These are phyloP conservation scores for Arabidopsis suecica DNA, from an alignment of 345 rosid genomes.

Conservation along the genomic window DNA sequence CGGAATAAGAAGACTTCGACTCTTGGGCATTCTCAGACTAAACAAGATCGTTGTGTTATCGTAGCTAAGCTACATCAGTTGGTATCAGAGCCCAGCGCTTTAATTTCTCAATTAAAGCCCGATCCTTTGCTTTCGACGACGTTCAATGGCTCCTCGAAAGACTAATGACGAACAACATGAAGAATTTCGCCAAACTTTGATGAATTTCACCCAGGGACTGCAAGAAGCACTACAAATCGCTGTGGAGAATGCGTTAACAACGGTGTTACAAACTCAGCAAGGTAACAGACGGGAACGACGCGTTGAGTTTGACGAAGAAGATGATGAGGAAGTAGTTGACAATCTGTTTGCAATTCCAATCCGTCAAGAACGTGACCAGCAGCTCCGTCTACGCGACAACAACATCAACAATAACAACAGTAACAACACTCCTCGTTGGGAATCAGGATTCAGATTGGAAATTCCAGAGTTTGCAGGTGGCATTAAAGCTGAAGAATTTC, in stretches of 20 bases:
- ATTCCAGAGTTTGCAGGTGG: not conserved
- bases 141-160: not conserved
- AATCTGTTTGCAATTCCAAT: not conserved
- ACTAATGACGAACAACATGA: not conserved
- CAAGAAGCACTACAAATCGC: not conserved
- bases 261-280: not conserved
- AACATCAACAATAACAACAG: not conserved
- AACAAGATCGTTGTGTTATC: not conserved
- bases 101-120: not conserved
- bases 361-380: not conserved
- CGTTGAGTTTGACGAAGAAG: too few relatives aligned
- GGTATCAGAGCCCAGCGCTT: not conserved
- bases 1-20: not conserved
- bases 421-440: not conserved
- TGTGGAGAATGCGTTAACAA: not conserved
- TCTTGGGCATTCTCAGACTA: not conserved
- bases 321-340: not conserved
- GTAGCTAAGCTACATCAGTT: not conserved
- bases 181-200: not conserved
- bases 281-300: too few relatives aligned
- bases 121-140: rapidly evolving
- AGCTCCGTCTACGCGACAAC: not conserved
- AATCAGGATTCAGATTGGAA: not conserved
- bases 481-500: not conserved
- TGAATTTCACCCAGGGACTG: not conserved